A percentile compares a stretch with the other conserved stretches of the same genome.
Evolutionary conservation across 1,139 yeast genomes (phyloP).

Genomic region (Suhomyces anneliseae): DNA sequence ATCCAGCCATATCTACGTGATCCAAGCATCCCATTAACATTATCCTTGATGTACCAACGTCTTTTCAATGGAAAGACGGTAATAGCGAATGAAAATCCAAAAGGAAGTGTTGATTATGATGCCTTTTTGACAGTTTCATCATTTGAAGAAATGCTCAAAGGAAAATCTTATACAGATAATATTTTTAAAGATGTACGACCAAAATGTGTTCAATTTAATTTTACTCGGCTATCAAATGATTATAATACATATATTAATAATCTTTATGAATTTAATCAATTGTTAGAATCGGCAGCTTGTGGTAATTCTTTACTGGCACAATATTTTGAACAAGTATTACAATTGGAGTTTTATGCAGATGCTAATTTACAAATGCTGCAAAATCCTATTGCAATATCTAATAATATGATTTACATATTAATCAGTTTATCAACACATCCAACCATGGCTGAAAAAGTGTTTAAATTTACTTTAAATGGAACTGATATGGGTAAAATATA

Average conservation of each 20-base stretch:
- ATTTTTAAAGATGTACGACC: slow-evolving; percentile 27
- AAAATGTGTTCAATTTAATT: slow-evolving; percentile 25
- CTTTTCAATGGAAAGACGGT: slow-evolving; percentile 13
- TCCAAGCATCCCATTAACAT: slow-evolving; percentile 1
- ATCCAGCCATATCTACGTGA: slow-evolving; percentile 1
- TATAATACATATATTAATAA: slow-evolving; percentile 28
- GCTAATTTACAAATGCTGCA: slow-evolving; percentile 29
- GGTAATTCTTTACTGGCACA: slow-evolving; percentile 5
- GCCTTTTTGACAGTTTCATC: slow-evolving; percentile 17
- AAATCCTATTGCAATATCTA: slow-evolving; percentile 31
- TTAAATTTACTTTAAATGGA: slow-evolving; percentile 25
- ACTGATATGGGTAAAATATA: slow-evolving; percentile 42
- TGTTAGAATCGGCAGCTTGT: slow-evolving; percentile 18
- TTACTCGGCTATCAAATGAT: slow-evolving; percentile 31
- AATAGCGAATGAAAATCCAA: slow-evolving; percentile 9
- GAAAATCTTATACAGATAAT: slow-evolving; percentile 9
- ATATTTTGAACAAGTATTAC: slow-evolving; percentile 24
- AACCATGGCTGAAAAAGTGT: slow-evolving; percentile 23
- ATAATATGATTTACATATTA: slow-evolving; percentile 29
- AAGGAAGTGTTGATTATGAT: slow-evolving; percentile 9
- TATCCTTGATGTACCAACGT: slow-evolving; percentile 11
- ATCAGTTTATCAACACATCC: slow-evolving; percentile 22
- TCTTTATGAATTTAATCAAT: slow-evolving; percentile 23
- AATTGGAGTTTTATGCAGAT: slow-evolving; percentile 27
- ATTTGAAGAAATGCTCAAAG: slow-evolving; percentile 18